These are phyloP conservation scores for Candida sp. DNA, from an alignment of 1,139 yeast genomes.

Conservation along the genomic window DNA sequence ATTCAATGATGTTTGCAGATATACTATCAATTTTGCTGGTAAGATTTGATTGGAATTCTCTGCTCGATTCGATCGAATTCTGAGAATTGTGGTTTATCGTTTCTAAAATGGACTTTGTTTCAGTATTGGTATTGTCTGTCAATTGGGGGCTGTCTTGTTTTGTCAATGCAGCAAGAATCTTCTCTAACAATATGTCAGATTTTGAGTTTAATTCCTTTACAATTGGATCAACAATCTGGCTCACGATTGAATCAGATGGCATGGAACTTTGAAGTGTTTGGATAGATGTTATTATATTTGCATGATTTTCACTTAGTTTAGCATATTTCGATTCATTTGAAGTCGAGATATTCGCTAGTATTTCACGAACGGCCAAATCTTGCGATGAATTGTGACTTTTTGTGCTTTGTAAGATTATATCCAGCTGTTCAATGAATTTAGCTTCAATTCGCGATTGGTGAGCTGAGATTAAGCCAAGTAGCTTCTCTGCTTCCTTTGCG, in stretches of 20 bases:
- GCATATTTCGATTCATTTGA: neutral
- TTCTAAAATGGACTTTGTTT: neutral
- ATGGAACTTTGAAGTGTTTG: constrained; percentile 6
- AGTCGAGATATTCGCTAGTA: neutral
- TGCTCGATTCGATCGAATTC: neutral
- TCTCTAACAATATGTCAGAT: constrained; percentile 15
- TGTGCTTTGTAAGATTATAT: neutral
- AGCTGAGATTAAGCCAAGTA: neutral
- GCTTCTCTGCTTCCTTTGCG: neutral
- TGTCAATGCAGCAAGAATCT: constrained; percentile 11
- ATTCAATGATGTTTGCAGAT: neutral
- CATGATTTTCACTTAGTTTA: neutral
- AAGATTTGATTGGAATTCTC: neutral
- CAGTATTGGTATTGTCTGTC: neutral
- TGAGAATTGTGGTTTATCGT: neutral
- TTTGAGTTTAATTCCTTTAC: constrained; percentile 20
- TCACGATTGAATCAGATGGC: constrained; percentile 14
- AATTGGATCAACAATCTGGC: constrained; percentile 22
- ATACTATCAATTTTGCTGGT: neutral
- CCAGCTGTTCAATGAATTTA: constrained; percentile 2
- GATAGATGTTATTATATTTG: neutral
- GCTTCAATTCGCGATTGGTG: neutral
- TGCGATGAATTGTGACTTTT: neutral
- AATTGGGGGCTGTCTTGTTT: neutral
- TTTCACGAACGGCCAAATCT: neutral